Evolutionary conservation across 192 early-diverging fungal genomes (phyloP), one percentile per base, ranked within the genome.

Genomic region (Mortierella claussenii): DNA sequence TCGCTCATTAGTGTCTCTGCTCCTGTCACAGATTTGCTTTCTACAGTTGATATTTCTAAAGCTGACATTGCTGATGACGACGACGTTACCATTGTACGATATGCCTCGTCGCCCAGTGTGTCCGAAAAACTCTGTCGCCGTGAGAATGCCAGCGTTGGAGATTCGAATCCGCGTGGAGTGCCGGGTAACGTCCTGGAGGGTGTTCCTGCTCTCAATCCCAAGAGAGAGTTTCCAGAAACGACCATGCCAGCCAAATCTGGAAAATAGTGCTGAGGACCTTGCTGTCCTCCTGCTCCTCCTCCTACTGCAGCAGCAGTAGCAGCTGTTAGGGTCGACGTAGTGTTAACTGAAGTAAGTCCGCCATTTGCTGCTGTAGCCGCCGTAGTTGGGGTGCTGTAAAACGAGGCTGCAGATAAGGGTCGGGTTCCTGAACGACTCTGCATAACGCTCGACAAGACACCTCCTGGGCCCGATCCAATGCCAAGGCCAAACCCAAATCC

Each of bases 111-210:
- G 1, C 57, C 62, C 17, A 12, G 43, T 9, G 46, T 40, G 0
- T 76, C 73, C 17, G 73, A 76, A 24, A 76, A 76, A 26, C 73
- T 76, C 45, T 66, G 64, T 8, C 73, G 44, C 27, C 73, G 13
- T 33, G 73, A 76, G 21, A 60, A 62, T 21, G 56, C 63, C 20
- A 67, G 12, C 26, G 63, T 76, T 13, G 73, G 73, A 9, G 73
- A 76, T 23, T 76, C 73, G 18, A 76, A 76, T 6, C 73, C 73
- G 31, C 65, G 42, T 2, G 73, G 73, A 12, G 73, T 76, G 21
- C 73, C 55, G 43, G 73, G 65, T 21, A 67, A 55, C 0, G 71
- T 76, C 26, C 58, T 60, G 13, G 73, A 67, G 0, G 64, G 42
- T 13, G 71, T 60, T 48, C 71, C 71, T 3, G 57, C 60, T 60